Percentiles rank a stretch among this genome's conserved stretches.
Conservation (phyloP, 1,284 basidiomycete genomes). For the Cutaneotrichosporon dermatis region DNA sequence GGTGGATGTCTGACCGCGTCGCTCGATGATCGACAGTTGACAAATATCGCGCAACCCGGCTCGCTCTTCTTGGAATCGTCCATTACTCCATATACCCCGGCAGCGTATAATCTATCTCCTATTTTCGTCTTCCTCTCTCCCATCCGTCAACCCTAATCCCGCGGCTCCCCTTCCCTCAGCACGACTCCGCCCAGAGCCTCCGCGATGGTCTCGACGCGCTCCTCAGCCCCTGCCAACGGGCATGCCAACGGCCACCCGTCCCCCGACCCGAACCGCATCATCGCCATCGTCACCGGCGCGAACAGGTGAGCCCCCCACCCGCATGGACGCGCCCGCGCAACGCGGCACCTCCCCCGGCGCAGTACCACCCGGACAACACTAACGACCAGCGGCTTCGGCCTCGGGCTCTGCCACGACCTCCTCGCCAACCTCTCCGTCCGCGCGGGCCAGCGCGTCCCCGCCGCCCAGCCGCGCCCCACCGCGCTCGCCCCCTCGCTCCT, state of each 20-base stretch:
- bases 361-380: not conserved
- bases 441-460: constrained; percentile 25
- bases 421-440: constrained; percentile 61
- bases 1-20: too few species aligned
- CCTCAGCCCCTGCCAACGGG: not conserved
- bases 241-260: not conserved
- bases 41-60: too few species aligned
- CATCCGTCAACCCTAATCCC: too few species aligned
- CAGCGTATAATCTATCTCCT: too few species aligned
- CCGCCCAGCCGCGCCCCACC: constrained; percentile 25
- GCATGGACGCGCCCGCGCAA: not conserved
- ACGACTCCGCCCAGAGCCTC: not conserved
- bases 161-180: not conserved
- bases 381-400: constrained; percentile 67
- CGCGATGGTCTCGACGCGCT: not conserved
- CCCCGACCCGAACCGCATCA: constrained; percentile 31
- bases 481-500: constrained; percentile 27
- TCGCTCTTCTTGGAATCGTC: too few species aligned
- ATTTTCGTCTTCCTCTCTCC: too few species aligned
- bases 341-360: too few species aligned
- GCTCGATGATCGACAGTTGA: too few species aligned
- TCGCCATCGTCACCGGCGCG: constrained; percentile 64
- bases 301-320: constrained; percentile 56
- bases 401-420: constrained; percentile 76
- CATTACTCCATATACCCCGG: too few species aligned